phyloP scores from a whole-genome alignment of 306 rosid species.

The Vigna trinervia region DNA sequence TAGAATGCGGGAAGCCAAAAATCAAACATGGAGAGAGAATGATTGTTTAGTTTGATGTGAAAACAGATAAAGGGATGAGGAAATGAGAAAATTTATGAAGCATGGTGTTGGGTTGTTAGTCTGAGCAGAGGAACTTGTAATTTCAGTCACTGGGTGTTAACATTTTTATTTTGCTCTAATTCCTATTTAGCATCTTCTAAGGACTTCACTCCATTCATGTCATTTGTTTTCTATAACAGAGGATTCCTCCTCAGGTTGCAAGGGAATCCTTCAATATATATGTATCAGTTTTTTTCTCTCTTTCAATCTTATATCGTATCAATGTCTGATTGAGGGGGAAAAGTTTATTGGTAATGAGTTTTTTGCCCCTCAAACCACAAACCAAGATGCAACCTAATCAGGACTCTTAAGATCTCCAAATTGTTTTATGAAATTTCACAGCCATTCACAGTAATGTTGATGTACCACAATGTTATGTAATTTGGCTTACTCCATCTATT shows the following conservation, averaged over 20 bases:
- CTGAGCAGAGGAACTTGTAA: neutral
- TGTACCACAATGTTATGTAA: constrained; percentile 7
- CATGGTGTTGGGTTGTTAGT: neutral
- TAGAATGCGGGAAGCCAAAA: neutral
- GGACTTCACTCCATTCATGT: neutral
- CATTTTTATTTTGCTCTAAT: neutral
- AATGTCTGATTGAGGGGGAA: too few relatives aligned
- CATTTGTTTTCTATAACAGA: neutral
- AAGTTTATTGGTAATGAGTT: too few relatives aligned
- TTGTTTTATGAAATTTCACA: neutral
- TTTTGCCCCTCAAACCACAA: too few relatives aligned
- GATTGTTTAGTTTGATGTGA: neutral
- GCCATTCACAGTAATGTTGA: neutral
- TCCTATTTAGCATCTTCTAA: constrained; percentile 1
- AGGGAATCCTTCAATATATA: neutral
- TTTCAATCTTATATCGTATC: too few relatives aligned
- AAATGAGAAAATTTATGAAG: neutral
- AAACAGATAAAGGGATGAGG: neutral
- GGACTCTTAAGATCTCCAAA: too few relatives aligned
- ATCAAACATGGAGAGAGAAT: neutral
- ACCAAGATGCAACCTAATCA: too few relatives aligned
- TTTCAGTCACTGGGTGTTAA: neutral
- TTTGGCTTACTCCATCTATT: neutral
- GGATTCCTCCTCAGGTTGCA: neutral
- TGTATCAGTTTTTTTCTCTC: too few relatives aligned